A percentile compares a stretch with the other conserved stretches of the same genome.
These are phyloP conservation scores for Diversispora eburnea DNA, from an alignment of 192 early-diverging fungal genomes.

Conservation along the genomic window DNA sequence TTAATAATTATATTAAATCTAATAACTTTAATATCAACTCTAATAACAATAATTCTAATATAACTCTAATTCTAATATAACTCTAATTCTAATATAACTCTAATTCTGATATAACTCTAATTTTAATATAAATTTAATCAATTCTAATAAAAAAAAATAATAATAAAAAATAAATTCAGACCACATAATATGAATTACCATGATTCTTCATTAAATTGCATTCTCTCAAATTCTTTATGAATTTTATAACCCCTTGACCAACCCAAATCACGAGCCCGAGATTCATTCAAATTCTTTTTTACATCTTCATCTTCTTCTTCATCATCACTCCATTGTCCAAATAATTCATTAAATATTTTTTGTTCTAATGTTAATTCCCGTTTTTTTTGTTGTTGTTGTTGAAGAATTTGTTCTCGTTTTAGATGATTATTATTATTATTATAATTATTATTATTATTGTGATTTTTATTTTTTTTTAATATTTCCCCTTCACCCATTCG, in stretches of 20 bases:
- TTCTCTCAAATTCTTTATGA: slow-evolving; percentile 34
- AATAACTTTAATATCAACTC: no score
- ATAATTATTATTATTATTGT: not conserved
- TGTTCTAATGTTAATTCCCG: slow-evolving; percentile 9
- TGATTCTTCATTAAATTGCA: slow-evolving; percentile 30
- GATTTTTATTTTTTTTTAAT: no score
- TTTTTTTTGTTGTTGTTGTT: not conserved
- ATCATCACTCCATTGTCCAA: slow-evolving; percentile 11
- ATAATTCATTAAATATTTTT: slow-evolving; percentile 14
- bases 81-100: no score
- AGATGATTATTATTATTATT: not conserved
- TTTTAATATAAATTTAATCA: no score
- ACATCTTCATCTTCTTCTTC: slow-evolving; percentile 19
- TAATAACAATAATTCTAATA: no score
- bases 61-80: not conserved
- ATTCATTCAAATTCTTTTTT: slow-evolving; percentile 16
- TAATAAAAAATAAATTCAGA: no score
- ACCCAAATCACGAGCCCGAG: slow-evolving; percentile 21
- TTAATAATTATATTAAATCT: no score
- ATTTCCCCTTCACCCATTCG: slow-evolving; percentile 11
- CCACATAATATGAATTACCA: slow-evolving; percentile 22
- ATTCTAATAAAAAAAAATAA: not conserved
- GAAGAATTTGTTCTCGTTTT: not conserved
- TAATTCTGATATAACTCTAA: not conserved
- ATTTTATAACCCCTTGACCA: slow-evolving; percentile 41